Conservation (phyloP, 176 grass and related monocot genomes). For the Triticum timopheevii region DNA sequence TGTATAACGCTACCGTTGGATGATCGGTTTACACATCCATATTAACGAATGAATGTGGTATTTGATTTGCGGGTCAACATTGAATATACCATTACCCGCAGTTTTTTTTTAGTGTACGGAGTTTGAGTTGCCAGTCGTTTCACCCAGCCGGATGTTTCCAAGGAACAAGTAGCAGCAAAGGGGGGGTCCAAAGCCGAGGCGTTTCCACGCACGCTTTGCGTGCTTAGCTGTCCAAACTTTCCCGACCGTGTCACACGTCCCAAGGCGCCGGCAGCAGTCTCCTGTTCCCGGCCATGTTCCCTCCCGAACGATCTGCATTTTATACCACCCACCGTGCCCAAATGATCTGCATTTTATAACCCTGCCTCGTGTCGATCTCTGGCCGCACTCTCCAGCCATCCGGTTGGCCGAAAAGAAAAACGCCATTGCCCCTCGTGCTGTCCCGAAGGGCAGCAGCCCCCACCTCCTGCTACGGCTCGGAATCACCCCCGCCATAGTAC, state of each 20-base stretch:
- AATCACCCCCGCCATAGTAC: neutral
- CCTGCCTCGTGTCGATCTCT: neutral
- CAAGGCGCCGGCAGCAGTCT: slow-evolving; percentile 5
- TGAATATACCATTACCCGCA: too few species aligned
- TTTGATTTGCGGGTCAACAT: too few species aligned
- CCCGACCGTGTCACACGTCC: slow-evolving; percentile 17
- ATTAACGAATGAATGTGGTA: too few species aligned
- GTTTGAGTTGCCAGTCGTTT: neutral
- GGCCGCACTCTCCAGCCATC: neutral
- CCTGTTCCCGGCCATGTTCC: slow-evolving; percentile 2
- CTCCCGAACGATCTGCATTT: neutral
- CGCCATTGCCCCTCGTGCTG: neutral
- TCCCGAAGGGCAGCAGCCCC: neutral
- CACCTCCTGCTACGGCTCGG: neutral
- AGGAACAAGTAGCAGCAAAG: neutral
- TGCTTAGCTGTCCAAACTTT: slow-evolving; percentile 3
- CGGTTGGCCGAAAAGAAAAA: neutral
- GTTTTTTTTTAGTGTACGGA: neutral
- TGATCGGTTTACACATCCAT: too few species aligned
- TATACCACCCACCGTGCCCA: neutral
- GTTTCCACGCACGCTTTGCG: slow-evolving; percentile 2
- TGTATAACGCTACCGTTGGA: too few species aligned
- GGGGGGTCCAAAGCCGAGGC: neutral
- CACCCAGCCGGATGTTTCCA: neutral
- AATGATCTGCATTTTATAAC: neutral